Conservation (phyloP, 2,329 filamentous ascomycete genomes). For the Bisporella sp. region DNA sequence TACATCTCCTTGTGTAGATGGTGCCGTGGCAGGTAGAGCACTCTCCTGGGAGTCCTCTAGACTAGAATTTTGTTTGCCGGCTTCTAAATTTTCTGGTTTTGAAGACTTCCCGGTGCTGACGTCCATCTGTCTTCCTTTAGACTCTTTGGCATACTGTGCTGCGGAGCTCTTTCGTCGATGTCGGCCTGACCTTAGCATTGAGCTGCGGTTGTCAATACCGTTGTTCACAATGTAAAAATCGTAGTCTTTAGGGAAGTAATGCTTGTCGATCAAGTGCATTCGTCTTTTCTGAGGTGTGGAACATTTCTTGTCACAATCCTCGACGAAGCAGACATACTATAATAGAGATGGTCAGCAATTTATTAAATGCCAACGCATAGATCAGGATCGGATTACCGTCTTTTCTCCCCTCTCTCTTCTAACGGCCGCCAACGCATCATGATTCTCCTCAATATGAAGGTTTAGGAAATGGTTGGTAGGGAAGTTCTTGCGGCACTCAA, state of each 20-base stretch:
- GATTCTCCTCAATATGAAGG: constrained; percentile 85
- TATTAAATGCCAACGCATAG: too few relatives aligned
- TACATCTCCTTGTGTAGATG: constrained; percentile 5
- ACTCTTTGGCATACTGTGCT: constrained; percentile 17
- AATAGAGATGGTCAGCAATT: neutral
- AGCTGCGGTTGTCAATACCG: constrained; percentile 80
- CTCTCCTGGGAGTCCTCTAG: neutral
- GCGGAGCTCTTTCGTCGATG: constrained; percentile 43
- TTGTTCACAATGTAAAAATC: constrained; percentile 83
- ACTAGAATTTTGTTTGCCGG: neutral
- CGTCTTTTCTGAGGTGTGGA: constrained; percentile 76
- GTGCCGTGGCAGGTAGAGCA: neutral
- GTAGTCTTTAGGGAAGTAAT: constrained; percentile 82
- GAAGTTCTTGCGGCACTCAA: constrained; percentile 80
- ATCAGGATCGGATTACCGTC: constrained; percentile 50
- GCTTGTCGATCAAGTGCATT: constrained; percentile 89
- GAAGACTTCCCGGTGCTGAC: neutral
- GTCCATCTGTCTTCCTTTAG: constrained; percentile 11
- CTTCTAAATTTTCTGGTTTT: neutral
- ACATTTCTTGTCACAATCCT: constrained; percentile 80
- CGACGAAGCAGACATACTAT: constrained; percentile 83
- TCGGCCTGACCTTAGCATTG: constrained; percentile 60
- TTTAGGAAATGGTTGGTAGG: constrained; percentile 74
- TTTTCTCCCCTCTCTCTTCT: constrained; percentile 76
- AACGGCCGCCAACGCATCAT: constrained; percentile 72